Evolutionary conservation across 2,329 filamentous ascomycete genomes (phyloP).

Genomic region (Paraphaeosphaeria sporulosa): DNA sequence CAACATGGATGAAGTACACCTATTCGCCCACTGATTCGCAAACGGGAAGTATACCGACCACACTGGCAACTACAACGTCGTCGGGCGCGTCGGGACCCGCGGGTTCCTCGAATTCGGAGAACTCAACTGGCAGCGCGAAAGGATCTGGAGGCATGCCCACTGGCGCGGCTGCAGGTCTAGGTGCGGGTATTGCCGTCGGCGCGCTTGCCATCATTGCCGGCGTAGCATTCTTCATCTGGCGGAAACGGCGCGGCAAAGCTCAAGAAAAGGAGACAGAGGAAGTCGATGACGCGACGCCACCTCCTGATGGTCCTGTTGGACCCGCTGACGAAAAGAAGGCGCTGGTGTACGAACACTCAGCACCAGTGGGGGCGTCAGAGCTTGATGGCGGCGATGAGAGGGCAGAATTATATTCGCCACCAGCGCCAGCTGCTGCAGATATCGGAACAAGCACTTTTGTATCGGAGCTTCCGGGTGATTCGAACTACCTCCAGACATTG

Average conservation of each 20-base stretch:
- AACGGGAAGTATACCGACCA: neutral
- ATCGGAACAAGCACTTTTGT: neutral
- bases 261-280: neutral
- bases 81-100: neutral
- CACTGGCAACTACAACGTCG: neutral
- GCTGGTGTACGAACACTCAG: neutral
- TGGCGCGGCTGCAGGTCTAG: neutral
- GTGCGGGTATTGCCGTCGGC: neutral
- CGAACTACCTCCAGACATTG: neutral
- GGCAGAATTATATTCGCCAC: neutral
- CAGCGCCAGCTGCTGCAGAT: neutral
- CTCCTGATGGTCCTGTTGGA: neutral
- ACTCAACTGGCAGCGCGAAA: too few species aligned
- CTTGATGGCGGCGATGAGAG: neutral
- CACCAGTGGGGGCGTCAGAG: neutral
- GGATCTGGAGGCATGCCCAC: neutral
- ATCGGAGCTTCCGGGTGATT: conserved; percentile 1
- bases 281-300: neutral
- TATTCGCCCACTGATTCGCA: neutral
- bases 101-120: neutral
- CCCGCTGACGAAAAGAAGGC: neutral
- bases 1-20: neutral
- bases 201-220: neutral
- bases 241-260: neutral
- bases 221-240: neutral